These are phyloP conservation scores for Rhipidocladum racemiflorum DNA, from an alignment of 176 grass and related monocot genomes.

Conservation along the genomic window DNA sequence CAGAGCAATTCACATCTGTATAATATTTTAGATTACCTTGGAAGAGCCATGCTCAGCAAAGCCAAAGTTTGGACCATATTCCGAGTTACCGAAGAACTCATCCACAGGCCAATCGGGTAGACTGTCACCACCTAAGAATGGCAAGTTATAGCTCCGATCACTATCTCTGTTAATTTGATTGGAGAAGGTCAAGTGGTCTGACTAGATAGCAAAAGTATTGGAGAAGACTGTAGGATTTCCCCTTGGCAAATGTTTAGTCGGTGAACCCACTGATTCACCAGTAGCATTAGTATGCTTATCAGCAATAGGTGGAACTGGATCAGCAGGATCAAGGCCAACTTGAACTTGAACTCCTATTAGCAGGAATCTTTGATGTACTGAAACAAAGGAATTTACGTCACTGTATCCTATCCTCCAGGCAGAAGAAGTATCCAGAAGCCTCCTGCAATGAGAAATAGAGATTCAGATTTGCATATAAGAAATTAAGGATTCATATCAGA, in stretches of 20 bases:
- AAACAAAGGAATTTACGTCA: constrained; percentile 64
- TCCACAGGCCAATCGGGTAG: too few relatives aligned
- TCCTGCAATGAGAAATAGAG: constrained; percentile 54
- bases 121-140: constrained; percentile 56
- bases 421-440: constrained; percentile 72
- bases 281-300: constrained; percentile 17
- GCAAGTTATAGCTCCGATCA: constrained; percentile 29
- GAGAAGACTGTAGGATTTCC: constrained; percentile 1
- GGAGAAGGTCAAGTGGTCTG: constrained; percentile 36
- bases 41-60: constrained; percentile 57
- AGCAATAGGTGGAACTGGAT: constrained; percentile 45
- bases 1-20: background rate
- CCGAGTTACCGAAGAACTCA: constrained; percentile 49
- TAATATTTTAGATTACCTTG: constrained; percentile 46
- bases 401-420: too few relatives aligned
- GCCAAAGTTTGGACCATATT: constrained; percentile 53
- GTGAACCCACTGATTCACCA: constrained; percentile 18
- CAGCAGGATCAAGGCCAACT: constrained; percentile 66
- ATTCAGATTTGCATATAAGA: background rate
- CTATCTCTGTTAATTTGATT: constrained; percentile 40
- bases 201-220: constrained; percentile 25
- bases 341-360: constrained; percentile 84
- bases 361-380: constrained; percentile 77
- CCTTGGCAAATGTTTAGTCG: constrained; percentile 29
- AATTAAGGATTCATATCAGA: constrained; percentile 12